These are phyloP conservation scores for Candida tetrigidarum DNA, from an alignment of 1,139 yeast species.

Conservation along the genomic window DNA sequence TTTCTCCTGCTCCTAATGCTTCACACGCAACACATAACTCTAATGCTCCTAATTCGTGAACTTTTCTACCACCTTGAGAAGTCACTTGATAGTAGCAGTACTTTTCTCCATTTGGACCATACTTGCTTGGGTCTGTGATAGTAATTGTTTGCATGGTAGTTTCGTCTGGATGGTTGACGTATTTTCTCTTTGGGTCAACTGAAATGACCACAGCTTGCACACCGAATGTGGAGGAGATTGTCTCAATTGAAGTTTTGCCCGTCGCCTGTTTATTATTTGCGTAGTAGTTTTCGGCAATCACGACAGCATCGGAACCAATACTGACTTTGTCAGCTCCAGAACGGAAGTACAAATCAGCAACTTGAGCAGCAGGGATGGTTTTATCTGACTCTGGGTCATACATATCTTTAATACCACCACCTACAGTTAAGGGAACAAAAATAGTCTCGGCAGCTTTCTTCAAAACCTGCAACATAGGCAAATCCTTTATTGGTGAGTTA, in stretches of 20 bases:
- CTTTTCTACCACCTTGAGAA: constrained; percentile 92
- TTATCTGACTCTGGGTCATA: constrained; percentile 78
- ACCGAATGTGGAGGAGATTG: constrained; percentile 90
- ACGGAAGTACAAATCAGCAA: constrained; percentile 87
- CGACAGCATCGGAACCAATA: constrained; percentile 96
- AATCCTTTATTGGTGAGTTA: constrained; percentile 87
- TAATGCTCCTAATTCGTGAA: constrained; percentile 87
- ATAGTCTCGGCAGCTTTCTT: constrained; percentile 83
- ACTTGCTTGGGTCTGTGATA: constrained; percentile 47
- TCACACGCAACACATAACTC: constrained; percentile 90
- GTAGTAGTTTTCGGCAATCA: constrained; percentile 83
- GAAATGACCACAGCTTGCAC: constrained; percentile 97
- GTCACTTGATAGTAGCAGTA: constrained; percentile 96
- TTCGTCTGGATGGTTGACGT: constrained; percentile 61
- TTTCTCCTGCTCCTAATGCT: constrained; percentile 96
- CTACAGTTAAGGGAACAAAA: constrained; percentile 95
- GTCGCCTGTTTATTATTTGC: constrained; percentile 56
- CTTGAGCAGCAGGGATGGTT: constrained; percentile 79
- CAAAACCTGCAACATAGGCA: constrained; percentile 93
- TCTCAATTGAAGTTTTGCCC: constrained; percentile 88
- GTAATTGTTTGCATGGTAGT: constrained; percentile 61
- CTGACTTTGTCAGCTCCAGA: constrained; percentile 98
- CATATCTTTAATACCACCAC: constrained; percentile 95
- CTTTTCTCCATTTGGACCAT: constrained; percentile 84
- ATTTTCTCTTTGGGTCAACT: constrained; percentile 91